phyloP scores from a whole-genome alignment of 2,329 filamentous ascomycete genomes.

The Diaporthe humulicola region DNA sequence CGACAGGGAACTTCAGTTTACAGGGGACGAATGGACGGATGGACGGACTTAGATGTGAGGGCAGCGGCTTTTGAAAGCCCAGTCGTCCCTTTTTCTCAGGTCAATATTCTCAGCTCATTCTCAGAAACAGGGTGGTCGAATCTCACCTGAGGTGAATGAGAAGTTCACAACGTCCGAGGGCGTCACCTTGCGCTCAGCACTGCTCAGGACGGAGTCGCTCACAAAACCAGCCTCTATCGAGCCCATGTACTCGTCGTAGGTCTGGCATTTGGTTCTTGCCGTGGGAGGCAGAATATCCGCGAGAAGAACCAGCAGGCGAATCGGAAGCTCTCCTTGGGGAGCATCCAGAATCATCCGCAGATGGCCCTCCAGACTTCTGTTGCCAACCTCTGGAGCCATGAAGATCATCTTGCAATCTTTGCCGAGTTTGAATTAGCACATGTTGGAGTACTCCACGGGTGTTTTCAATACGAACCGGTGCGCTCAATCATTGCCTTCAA shows the following conservation, averaged over 20 bases:
- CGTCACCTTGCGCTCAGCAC: slow-evolving; percentile 3
- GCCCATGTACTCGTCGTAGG: not conserved
- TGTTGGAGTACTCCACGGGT: not conserved
- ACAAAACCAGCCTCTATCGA: not conserved
- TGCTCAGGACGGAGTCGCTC: not conserved
- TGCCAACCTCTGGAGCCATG: slow-evolving; percentile 6
- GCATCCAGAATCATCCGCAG: not conserved
- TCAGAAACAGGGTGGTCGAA: not conserved
- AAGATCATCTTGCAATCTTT: slow-evolving; percentile 9
- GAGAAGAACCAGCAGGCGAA: not conserved
- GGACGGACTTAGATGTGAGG: slow-evolving; percentile 6
- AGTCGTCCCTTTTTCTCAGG: not conserved
- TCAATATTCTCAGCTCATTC: not conserved
- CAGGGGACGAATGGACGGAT: too few species aligned
- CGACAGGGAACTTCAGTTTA: not conserved
- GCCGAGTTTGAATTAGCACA: not conserved
- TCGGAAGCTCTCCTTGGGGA: not conserved
- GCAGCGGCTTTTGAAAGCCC: slow-evolving; percentile 4
- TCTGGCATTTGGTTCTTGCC: not conserved
- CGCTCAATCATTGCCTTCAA: slow-evolving; percentile 17
- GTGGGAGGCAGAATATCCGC: not conserved
- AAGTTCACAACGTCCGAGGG: slow-evolving; percentile 12
- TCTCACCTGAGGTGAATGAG: slow-evolving; percentile 9
- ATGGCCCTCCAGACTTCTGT: slow-evolving; percentile 6
- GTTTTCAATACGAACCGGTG: not conserved